Conservation (phyloP, 228 moss, liverwort and hornwort genomes). For the Sphagnum fallax region DNA sequence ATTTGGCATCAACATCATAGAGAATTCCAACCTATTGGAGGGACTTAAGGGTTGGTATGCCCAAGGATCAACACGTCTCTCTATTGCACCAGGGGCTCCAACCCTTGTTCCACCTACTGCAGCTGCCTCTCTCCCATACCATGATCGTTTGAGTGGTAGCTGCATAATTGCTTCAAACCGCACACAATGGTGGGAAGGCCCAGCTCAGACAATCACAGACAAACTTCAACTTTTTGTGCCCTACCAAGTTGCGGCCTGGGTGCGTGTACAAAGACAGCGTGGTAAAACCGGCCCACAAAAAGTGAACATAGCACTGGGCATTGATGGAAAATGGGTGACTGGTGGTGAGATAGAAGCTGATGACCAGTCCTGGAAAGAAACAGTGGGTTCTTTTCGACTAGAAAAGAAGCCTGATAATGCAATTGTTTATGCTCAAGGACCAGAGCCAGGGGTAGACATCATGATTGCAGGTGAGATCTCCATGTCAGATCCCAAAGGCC, state of each 20-base stretch:
- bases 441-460: conserved; percentile 78
- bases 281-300: conserved; percentile 27
- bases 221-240: conserved; percentile 61
- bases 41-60: conserved; percentile 63
- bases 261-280: conserved; percentile 21
- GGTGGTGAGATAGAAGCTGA: conserved; percentile 70
- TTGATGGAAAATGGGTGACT: conserved; percentile 76
- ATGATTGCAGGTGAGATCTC: conserved; percentile 48
- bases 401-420: conserved; percentile 57
- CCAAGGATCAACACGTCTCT: conserved; percentile 61
- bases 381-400: conserved; percentile 71
- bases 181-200: conserved; percentile 80
- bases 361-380: conserved; percentile 64
- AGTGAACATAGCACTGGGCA: conserved; percentile 64
- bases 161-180: conserved; percentile 60
- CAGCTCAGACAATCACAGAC: conserved; percentile 68
- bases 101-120: conserved; percentile 44
- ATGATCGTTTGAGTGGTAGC: conserved; percentile 40
- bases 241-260: conserved; percentile 92
- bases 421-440: conserved; percentile 76
- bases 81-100: conserved; percentile 52
- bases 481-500: too few species aligned
- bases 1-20: conserved; percentile 63
- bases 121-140: conserved; percentile 34
- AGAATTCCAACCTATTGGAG: conserved; percentile 48